Evolutionary conservation across 2,329 filamentous ascomycete species (phyloP), one percentile per base, ranked within the genome.

Genomic region (Venturia effusa): DNA sequence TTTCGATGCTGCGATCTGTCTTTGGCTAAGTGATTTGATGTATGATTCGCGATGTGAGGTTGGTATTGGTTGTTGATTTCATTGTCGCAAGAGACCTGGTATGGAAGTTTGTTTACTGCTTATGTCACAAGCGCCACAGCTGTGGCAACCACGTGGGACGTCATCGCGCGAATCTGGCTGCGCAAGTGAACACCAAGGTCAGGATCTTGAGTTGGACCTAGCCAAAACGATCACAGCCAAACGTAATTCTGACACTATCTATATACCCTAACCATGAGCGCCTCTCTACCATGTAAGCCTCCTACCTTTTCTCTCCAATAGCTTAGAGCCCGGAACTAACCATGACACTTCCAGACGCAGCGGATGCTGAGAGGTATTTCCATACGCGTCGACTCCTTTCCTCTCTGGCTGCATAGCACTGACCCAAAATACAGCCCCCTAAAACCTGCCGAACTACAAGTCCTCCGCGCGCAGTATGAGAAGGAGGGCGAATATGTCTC

Each of bases 401-500:
- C 27, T 34, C 19, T 17, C 45, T 22, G 13, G 51, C 15, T 10
- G 40, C 45, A 57, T 45, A 61, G n/a, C 32, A 34, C 45, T 39
- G 27, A 39, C 65, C n/a, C 34, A 45, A 54, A 27, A 64, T 69
- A 63, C 70, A 94, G 91, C 74, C 90, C 94, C 69, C 84, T 99
- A 67, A 95, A 94, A 78, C 86, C 90, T 64, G 89, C 90, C 61
- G 94, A 99, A 78, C 88, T 99, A 66, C 87, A 92, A 75, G 94
- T 97, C 67, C 83, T 99, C 63, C 90, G 93, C 68, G 83, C 90
- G 66, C 94, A 99, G 76, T 99, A 94, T 75, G 93, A 97, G 74
- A 96, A 96, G 74, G 94, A 99, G 79, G 94, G 93, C 69, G 90
- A 96, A 71, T 95, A 96, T 81, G 93, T 96, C 66, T 92, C 93